Percentiles rank a stretch among this genome's conserved stretches.
Evolutionary conservation across 176 grass and related monocot genomes (phyloP).

Genomic region (Stipa capillata): DNA sequence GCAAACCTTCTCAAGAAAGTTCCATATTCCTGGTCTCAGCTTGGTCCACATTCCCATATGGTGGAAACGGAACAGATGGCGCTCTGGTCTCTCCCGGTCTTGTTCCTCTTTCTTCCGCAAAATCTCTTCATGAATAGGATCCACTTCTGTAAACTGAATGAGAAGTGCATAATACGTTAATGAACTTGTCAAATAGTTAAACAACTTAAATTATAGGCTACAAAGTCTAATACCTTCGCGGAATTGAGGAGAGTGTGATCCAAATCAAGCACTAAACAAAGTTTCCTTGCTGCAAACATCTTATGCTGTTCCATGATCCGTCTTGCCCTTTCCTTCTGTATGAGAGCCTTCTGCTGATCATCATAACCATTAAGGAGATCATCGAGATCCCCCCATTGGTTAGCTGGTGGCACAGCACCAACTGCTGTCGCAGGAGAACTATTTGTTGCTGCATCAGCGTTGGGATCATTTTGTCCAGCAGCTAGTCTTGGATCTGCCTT

Average conservation of each 20-base stretch:
- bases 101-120: constrained; percentile 93
- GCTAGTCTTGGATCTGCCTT: constrained; percentile 17
- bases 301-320: constrained; percentile 77
- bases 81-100: constrained; percentile 58
- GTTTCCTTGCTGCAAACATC: constrained; percentile 79
- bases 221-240: constrained; percentile 63
- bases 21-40: constrained; percentile 95
- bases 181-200: constrained; percentile 7
- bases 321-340: constrained; percentile 95
- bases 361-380: constrained; percentile 88
- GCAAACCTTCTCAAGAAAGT: constrained; percentile 90
- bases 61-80: constrained; percentile 75
- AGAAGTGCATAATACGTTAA: neutral
- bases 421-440: constrained; percentile 11
- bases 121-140: constrained; percentile 69
- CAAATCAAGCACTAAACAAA: constrained; percentile 96
- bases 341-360: constrained; percentile 82
- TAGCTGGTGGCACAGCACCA: constrained; percentile 16
- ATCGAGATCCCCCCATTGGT: constrained; percentile 64
- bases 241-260: constrained; percentile 99
- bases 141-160: constrained; percentile 87
- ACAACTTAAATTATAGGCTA: neutral
- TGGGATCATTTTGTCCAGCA: constrained; percentile 25
- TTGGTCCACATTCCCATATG: constrained; percentile 99
- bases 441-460: constrained; percentile 24